Conservation (phyloP, 148 eudicot genomes). For the Fagopyrum homotropicum region DNA sequence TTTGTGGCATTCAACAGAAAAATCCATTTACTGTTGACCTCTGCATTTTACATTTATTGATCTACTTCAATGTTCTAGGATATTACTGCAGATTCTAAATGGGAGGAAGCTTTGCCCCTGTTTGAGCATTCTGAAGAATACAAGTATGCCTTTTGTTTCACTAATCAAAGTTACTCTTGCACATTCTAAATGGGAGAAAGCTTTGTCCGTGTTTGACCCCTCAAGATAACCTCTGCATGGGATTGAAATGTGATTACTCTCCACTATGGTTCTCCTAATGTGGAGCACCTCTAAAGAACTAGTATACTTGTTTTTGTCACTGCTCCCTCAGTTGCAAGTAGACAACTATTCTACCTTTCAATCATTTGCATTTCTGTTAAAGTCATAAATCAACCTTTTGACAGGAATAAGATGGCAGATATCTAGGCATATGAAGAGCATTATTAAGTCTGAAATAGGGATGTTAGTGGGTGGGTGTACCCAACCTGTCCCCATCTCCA, state of each 20-base stretch:
- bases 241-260: not conserved
- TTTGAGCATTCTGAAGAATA: constrained; percentile 59
- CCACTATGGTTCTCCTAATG: not conserved
- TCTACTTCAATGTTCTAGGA: constrained; percentile 39
- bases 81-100: constrained; percentile 52
- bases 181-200: not conserved
- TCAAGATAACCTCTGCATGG: not conserved
- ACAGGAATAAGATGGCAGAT: too few species aligned
- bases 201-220: not conserved
- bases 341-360: not conserved
- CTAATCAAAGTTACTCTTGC: not conserved
- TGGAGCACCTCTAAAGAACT: not conserved
- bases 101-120: constrained; percentile 67
- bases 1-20: constrained; percentile 15
- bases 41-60: not conserved
- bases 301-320: not conserved
- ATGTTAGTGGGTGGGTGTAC: too few species aligned
- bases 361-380: not conserved
- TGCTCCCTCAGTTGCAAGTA: not conserved
- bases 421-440: too few species aligned
- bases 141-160: constrained; percentile 26
- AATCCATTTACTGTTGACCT: not conserved
- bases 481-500: too few species aligned
- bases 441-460: too few species aligned
- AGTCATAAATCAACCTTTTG: too few species aligned